A percentile compares a stretch with the other conserved stretches of the same genome.
Evolutionary conservation across 2,329 filamentous ascomycete species (phyloP).

Genomic region (Fusarium hainanense): DNA sequence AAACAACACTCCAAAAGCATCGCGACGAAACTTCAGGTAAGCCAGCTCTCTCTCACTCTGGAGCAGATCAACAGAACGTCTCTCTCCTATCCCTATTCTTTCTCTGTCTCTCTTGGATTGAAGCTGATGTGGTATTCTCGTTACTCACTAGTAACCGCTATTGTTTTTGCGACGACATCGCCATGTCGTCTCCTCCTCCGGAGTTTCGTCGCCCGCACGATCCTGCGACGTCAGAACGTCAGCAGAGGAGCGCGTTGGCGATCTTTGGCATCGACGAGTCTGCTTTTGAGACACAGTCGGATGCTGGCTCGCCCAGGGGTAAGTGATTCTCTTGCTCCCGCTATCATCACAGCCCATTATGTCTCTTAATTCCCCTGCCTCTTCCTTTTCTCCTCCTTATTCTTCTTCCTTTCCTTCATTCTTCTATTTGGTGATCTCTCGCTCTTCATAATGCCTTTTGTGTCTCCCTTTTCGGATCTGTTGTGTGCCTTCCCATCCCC

Average conservation of each 20-base stretch:
- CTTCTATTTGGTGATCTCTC: neutral
- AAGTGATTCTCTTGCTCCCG: slow-evolving; percentile 2
- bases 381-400: neutral
- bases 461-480: neutral
- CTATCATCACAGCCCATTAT: neutral
- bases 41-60: neutral
- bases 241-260: slow-evolving; percentile 24
- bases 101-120: neutral
- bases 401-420: neutral
- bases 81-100: neutral
- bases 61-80: neutral
- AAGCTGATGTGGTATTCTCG: neutral
- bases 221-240: neutral
- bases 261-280: neutral
- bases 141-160: neutral
- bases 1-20: neutral
- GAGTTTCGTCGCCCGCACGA: slow-evolving; percentile 13
- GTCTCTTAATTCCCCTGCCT: too few relatives aligned
- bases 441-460: neutral
- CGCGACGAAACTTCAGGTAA: slow-evolving; percentile 8
- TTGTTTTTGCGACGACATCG: neutral
- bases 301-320: slow-evolving; percentile 8
- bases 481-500: neutral
- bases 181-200: slow-evolving; percentile 27
- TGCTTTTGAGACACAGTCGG: slow-evolving; percentile 2